phyloP scores from a whole-genome alignment of 306 rosid genomes.

The Cucurbita argyrosperma region DNA sequence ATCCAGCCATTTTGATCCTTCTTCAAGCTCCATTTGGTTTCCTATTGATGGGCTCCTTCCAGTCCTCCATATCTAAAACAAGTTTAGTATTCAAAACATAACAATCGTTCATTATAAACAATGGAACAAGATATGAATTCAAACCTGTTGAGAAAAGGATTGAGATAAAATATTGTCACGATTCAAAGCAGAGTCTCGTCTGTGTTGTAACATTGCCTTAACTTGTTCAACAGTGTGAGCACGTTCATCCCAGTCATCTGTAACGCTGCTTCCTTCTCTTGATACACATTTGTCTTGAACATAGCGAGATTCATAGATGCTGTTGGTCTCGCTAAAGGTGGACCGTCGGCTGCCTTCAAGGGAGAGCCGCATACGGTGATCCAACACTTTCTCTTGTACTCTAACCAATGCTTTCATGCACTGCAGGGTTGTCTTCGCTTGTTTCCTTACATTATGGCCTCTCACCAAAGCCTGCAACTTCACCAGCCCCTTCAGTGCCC shows the following conservation, averaged over 20 bases:
- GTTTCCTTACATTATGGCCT: slow-evolving; percentile 90
- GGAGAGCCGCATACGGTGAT: slow-evolving; percentile 62
- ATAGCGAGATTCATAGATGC: slow-evolving; percentile 57
- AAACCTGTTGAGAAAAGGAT: slow-evolving; percentile 77
- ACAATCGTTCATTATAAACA: background rate
- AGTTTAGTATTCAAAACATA: background rate
- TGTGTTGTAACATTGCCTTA: slow-evolving; percentile 78
- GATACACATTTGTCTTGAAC: slow-evolving; percentile 52
- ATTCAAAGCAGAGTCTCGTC: slow-evolving; percentile 62
- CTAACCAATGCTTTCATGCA: slow-evolving; percentile 94
- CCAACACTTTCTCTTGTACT: slow-evolving; percentile 79
- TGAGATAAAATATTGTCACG: slow-evolving; percentile 65
- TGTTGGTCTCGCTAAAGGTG: slow-evolving; percentile 57
- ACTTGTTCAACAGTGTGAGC: slow-evolving; percentile 85
- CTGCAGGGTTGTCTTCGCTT: slow-evolving; percentile 80
- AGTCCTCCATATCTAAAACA: slow-evolving; percentile 34
- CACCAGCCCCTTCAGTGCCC: slow-evolving; percentile 83
- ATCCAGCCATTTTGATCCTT: slow-evolving; percentile 67
- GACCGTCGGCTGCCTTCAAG: slow-evolving; percentile 77
- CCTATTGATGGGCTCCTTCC: slow-evolving; percentile 73
- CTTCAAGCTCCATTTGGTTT: slow-evolving; percentile 64
- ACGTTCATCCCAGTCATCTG: slow-evolving; percentile 88
- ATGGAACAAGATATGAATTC: background rate
- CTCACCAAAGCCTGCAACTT: slow-evolving; percentile 93
- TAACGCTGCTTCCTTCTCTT: slow-evolving; percentile 72